Base-by-base conservation (phyloP, 2,329 filamentous ascomycete genomes). In the Periglandula ipomoeae region DNA sequence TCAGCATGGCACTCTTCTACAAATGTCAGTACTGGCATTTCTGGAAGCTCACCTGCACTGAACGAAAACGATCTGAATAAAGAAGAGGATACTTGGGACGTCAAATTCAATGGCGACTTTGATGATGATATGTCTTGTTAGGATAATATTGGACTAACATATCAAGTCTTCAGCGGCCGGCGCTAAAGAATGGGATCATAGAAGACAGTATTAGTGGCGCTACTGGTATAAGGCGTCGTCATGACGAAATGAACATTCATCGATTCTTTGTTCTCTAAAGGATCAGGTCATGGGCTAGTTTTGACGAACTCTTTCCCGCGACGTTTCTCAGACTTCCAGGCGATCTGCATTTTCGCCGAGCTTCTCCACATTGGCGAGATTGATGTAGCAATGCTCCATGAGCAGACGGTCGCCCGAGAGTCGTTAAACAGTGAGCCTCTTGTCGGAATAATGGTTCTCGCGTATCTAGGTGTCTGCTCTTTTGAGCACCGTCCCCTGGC, bases 371-470 rank as follows among this genome's bases (percentile, higher is more conserved):
- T 69, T 58, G 42, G 58, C 59, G 20, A 70, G 63, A 50, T 70
- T 70, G 52, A 70, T 69, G 42, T 69, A 70, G 52, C 64, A 69
- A 34, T 62, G 58, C 24, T 65, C 55, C 57, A 69, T 66, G 3
- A 56, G 20, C 24, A 69, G 51, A 10, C 4, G 4, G 0, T 62
- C 56, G 27, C 64, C 65, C 6, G 64, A 69, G 24, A 70, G 59
- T 17, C 65, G 59, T 53, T 65, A 49, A 38, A 69, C 66, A 32
- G 53, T 48, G 37, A 68, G 59, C 43, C 44, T 56, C 1, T 56
- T 50, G 8, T 11, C 10, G 13, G 46, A 54, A 45, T 64, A 65
- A 46, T 53, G 43, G 1, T 58, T 49, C 2, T 57, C 27, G 11
- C 50, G 56, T 40, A 65, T 61, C 37, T 34, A 55, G 1, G n/a